phyloP scores from a whole-genome alignment of 805 yeast genomes.

The Scheffersomyces coipomensis region DNA sequence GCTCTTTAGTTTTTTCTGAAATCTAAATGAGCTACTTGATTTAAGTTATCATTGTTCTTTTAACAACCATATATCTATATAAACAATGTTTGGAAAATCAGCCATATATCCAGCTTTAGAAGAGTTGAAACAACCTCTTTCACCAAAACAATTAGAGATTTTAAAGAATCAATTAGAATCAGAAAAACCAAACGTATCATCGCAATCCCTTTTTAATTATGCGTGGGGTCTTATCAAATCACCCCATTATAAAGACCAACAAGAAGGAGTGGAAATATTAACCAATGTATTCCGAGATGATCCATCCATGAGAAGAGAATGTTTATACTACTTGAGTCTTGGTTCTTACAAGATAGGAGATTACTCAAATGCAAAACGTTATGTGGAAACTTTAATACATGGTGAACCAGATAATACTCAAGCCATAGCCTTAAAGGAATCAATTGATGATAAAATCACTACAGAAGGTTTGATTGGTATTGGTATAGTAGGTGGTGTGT shows the following conservation, averaged over 20 bases:
- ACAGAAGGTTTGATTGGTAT: constrained; percentile 87
- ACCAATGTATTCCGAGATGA: constrained; percentile 70
- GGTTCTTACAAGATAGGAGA: constrained; percentile 91
- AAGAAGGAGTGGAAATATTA: constrained; percentile 75
- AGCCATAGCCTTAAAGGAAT: constrained; percentile 65
- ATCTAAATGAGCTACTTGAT: too few relatives aligned
- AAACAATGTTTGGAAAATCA: constrained; percentile 7
- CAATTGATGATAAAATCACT: constrained; percentile 81
- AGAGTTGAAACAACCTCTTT: constrained; percentile 51
- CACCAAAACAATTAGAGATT: constrained; percentile 72
- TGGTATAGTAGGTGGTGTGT: constrained; percentile 80
- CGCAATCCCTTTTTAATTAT: constrained; percentile 87
- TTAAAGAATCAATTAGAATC: constrained; percentile 73
- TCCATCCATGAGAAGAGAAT: constrained; percentile 83
- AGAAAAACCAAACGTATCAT: constrained; percentile 76
- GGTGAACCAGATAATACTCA: constrained; percentile 87
- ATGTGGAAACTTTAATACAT: constrained; percentile 70
- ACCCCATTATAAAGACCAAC: constrained; percentile 56
- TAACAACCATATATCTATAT: too few relatives aligned
- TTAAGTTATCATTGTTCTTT: too few relatives aligned
- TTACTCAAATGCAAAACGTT: constrained; percentile 79
- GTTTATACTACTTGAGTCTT: constrained; percentile 80
- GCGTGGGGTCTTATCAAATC: constrained; percentile 96
- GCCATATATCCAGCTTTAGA: constrained; percentile 38
- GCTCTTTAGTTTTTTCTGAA: neutral